These are phyloP conservation scores for Backusella morwellensis DNA, from an alignment of 192 early-diverging fungal genomes.

Conservation along the genomic window DNA sequence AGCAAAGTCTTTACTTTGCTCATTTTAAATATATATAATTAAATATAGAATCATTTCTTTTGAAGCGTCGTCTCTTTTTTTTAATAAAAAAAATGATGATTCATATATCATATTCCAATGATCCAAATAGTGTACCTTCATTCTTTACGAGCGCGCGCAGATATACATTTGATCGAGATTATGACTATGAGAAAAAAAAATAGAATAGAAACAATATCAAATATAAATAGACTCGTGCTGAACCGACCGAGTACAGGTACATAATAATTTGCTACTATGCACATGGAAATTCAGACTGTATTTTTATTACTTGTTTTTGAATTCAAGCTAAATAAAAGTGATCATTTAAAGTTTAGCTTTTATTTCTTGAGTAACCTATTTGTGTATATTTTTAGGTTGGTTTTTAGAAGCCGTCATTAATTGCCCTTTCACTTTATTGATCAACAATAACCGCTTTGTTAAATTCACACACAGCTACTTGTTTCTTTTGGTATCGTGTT, in stretches of 20 bases:
- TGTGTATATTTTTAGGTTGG: not conserved
- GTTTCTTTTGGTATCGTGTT: not conserved
- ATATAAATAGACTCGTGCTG: not conserved
- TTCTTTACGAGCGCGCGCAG: not conserved
- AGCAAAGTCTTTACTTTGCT: not conserved
- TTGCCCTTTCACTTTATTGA: not conserved
- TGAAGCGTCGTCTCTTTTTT: not conserved
- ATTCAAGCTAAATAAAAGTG: not conserved
- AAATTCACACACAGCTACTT: not conserved
- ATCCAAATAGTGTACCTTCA: too few species aligned
- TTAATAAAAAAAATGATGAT: not conserved
- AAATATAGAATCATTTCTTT: not conserved
- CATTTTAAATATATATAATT: not conserved
- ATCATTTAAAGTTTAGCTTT: conserved; percentile 1
- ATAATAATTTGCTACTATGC: not conserved
- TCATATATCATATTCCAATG: not conserved
- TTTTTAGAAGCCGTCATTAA: not conserved
- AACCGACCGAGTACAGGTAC: not conserved
- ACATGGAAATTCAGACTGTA: not conserved
- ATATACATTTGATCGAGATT: not conserved
- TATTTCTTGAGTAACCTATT: not conserved
- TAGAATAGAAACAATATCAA: not conserved
- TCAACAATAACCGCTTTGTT: not conserved
- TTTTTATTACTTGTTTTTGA: not conserved
- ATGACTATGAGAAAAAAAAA: not conserved